Conservation (phyloP, 257 asterid genomes). For the Leptodermis oblonga region DNA sequence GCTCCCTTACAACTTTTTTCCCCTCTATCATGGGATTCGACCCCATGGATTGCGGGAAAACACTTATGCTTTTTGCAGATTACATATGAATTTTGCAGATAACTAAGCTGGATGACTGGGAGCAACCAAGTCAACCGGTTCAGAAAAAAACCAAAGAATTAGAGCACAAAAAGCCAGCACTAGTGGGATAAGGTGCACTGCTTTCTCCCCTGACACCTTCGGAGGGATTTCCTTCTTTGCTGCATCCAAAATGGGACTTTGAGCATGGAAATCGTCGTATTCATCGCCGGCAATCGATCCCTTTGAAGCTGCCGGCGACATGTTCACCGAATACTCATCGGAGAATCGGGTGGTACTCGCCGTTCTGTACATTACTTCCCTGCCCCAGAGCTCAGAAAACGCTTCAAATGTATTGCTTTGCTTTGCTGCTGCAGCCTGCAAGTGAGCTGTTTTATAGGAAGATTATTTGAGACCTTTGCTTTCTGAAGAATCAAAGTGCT, state of each 20-base stretch:
- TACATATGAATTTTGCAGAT: too few relatives aligned
- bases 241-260: conserved; percentile 14
- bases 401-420: neutral
- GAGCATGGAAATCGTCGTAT: conserved; percentile 22
- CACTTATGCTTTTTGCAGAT: too few relatives aligned
- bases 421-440: neutral
- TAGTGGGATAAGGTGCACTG: conserved; percentile 53
- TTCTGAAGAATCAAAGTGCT: neutral
- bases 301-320: conserved; percentile 24
- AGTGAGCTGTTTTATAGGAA: neutral
- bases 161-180: conserved; percentile 44
- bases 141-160: conserved; percentile 57
- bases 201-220: conserved; percentile 32
- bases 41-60: too few relatives aligned
- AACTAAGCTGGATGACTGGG: neutral
- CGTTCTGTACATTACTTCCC: conserved; percentile 44
- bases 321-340: conserved; percentile 40
- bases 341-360: conserved; percentile 36
- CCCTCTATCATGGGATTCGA: too few relatives aligned
- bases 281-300: conserved; percentile 13
- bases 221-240: conserved; percentile 37
- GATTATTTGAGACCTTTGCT: conserved; percentile 1
- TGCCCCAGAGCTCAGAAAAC: neutral
- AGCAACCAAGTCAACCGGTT: neutral
- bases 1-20: too few relatives aligned